A percentile compares a stretch with the other conserved stretches of the same genome.
Conservation (phyloP, 2,329 filamentous ascomycete species). For the Truncatella angustata region DNA sequence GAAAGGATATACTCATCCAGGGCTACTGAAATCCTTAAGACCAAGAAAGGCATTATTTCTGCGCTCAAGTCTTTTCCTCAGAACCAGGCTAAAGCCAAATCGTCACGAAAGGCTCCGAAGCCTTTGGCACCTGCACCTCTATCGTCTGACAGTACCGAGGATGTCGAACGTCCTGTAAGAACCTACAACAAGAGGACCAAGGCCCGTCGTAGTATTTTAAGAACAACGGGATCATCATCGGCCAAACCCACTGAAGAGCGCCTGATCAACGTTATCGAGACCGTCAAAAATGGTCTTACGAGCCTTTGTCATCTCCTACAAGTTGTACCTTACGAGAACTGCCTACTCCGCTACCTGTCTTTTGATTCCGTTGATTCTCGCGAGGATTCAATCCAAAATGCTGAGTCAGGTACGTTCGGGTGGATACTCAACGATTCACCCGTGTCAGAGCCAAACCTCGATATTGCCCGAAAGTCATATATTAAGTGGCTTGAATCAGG, state of each 20-base stretch:
- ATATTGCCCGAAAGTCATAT: background rate
- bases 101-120: background rate
- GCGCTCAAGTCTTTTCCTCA: background rate
- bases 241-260: no score
- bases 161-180: background rate
- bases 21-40: background rate
- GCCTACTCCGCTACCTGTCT: background rate
- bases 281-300: background rate
- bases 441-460: background rate
- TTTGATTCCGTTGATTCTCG: conserved; percentile 2
- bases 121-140: background rate
- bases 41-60: background rate
- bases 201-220: no score
- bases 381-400: background rate
- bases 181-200: no score
- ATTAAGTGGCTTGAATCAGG: conserved; percentile 7
- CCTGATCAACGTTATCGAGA: background rate
- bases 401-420: background rate
- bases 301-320: background rate
- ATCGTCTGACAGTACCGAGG: background rate
- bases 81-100: background rate
- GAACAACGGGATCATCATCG: no score
- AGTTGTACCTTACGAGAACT: background rate
- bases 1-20: background rate
- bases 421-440: background rate